phyloP scores from a whole-genome alignment of 192 early-diverging fungal genomes.

The Coemansia reversa region DNA sequence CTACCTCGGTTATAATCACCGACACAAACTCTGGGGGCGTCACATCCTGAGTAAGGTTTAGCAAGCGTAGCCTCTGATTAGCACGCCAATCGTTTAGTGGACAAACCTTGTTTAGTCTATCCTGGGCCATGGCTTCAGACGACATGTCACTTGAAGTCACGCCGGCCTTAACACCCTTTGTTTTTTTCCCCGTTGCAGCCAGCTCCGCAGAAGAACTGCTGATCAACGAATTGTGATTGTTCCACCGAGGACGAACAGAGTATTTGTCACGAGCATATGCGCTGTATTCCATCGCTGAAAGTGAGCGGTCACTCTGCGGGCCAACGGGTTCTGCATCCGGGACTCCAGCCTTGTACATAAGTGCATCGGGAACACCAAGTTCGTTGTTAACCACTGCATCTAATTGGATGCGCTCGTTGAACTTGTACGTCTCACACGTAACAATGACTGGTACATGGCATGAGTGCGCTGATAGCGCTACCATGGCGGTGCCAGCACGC shows the following conservation, averaged over 20 bases:
- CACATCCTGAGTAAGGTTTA: conserved; percentile 93
- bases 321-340: conserved; percentile 47
- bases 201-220: conserved; percentile 11
- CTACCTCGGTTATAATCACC: conserved; percentile 88
- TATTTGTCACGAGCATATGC: conserved; percentile 54
- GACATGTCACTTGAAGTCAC: conserved; percentile 19
- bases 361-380: conserved; percentile 84
- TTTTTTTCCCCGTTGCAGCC: conserved; percentile 13
- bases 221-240: conserved; percentile 30
- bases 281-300: conserved; percentile 53
- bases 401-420: conserved; percentile 84
- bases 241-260: conserved; percentile 48
- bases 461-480: conserved; percentile 87
- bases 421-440: conserved; percentile 95
- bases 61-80: conserved; percentile 70
- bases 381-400: conserved; percentile 98
- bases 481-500: conserved; percentile 85
- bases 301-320: conserved; percentile 26
- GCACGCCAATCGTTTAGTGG: conserved; percentile 73
- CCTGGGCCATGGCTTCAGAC: conserved; percentile 27
- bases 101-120: conserved; percentile 18
- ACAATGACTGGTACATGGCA: conserved; percentile 93
- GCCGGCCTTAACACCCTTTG: conserved; percentile 16
- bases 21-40: conserved; percentile 93
- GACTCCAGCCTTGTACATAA: conserved; percentile 59